Conservation (phyloP, 768 basidiomycete genomes). For the Mycena leptocephala region DNA sequence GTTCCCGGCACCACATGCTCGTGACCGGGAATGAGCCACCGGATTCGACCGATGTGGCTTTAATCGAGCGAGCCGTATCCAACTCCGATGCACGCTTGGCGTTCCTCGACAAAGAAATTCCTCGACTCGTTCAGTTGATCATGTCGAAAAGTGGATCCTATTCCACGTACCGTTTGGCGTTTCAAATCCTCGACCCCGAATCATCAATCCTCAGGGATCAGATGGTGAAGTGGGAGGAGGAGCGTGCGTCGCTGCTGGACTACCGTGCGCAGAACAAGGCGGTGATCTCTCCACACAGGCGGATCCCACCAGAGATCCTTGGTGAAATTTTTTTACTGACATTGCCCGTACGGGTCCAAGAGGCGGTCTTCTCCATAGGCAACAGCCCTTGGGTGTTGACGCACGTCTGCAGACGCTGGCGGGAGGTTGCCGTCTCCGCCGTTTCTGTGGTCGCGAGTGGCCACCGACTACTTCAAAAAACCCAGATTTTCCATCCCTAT, state of each 20-base stretch:
- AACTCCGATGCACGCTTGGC: neutral
- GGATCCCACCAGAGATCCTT: neutral
- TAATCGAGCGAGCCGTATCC: neutral
- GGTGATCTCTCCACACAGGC: neutral
- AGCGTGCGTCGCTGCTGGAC: neutral
- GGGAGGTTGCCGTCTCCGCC: conserved; percentile 4
- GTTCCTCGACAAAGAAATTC: neutral
- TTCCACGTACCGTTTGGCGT: neutral
- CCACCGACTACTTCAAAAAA: conserved; percentile 6
- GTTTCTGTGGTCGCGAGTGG: conserved; percentile 5
- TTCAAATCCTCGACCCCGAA: conserved; percentile 7
- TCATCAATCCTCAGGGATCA: conserved; percentile 6
- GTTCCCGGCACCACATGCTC: neutral
- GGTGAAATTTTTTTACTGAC: conserved; percentile 1
- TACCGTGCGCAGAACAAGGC: conserved; percentile 8
- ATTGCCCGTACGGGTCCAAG: neutral
- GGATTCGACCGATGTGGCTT: neutral
- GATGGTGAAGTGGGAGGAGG: conserved; percentile 3
- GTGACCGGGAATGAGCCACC: neutral
- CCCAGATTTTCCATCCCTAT: neutral
- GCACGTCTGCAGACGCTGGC: conserved; percentile 6
- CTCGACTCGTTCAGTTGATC: neutral
- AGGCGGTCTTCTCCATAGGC: neutral
- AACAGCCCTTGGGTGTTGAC: conserved; percentile 10
- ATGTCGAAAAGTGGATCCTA: neutral